Evolutionary conservation across 1,139 yeast genomes (phyloP).

Genomic region (Suhomyces bolitotheri): DNA sequence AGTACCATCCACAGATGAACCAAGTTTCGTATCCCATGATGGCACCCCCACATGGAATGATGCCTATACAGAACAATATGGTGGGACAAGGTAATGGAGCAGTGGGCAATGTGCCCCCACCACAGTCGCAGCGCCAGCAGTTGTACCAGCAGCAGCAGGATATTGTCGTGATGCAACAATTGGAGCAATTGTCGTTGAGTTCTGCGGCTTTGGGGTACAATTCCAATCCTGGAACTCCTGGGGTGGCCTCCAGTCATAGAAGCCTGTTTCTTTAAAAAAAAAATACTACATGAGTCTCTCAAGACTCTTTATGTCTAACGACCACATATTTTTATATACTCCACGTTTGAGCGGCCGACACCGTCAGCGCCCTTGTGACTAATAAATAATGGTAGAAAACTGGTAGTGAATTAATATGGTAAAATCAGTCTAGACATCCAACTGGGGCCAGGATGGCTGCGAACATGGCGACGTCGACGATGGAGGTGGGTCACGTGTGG

Average conservation of each 20-base stretch:
- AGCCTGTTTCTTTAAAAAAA: constrained; percentile 21
- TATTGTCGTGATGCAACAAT: constrained; percentile 46
- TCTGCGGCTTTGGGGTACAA: constrained; percentile 53
- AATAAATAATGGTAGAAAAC: too few relatives aligned
- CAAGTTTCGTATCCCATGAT: constrained; percentile 8
- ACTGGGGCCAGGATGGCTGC: too few relatives aligned
- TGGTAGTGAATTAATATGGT: too few relatives aligned
- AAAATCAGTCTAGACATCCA: too few relatives aligned
- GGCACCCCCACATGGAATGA: constrained; percentile 6
- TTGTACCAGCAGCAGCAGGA: constrained; percentile 28
- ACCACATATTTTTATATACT: constrained; percentile 7
- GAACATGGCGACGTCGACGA: too few relatives aligned
- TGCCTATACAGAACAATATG: constrained; percentile 3
- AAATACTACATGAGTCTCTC: not conserved
- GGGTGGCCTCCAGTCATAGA: constrained; percentile 21
- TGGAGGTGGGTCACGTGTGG: too few relatives aligned
- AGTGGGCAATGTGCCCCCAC: constrained; percentile 14
- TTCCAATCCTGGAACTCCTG: constrained; percentile 47
- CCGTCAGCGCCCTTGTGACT: too few relatives aligned
- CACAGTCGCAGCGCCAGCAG: constrained; percentile 14
- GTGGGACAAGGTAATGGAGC: constrained; percentile 3
- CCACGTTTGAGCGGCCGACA: too few relatives aligned
- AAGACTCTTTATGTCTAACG: constrained; percentile 5
- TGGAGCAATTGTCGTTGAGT: constrained; percentile 49
- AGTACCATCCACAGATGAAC: constrained; percentile 9